Conservation (phyloP, 2,329 filamentous ascomycete species). For the Sphaerostilbella broomeana region DNA sequence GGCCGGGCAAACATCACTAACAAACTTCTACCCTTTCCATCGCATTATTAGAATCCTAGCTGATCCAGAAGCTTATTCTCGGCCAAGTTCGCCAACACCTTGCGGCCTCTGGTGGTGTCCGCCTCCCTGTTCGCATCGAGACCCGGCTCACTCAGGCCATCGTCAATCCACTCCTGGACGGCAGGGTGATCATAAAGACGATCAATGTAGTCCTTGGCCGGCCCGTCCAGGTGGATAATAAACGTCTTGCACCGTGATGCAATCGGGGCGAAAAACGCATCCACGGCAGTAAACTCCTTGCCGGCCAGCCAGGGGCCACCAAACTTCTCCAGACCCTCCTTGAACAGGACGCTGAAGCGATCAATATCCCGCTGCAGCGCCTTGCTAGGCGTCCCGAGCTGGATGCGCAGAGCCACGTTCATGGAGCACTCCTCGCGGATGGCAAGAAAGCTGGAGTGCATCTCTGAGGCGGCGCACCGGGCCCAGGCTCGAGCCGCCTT, state of each 20-base stretch:
- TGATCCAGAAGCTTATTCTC: slow-evolving; percentile 7
- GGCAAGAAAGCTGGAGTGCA: slow-evolving; percentile 38
- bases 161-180: slow-evolving; percentile 33
- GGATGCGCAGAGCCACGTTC: slow-evolving; percentile 35
- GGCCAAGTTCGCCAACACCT: slow-evolving; percentile 25
- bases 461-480: slow-evolving; percentile 37
- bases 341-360: slow-evolving; percentile 32
- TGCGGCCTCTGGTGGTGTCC: slow-evolving; percentile 29
- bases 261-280: slow-evolving; percentile 38
- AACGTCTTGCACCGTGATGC: slow-evolving; percentile 35
- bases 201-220: slow-evolving; percentile 28
- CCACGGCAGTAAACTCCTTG: slow-evolving; percentile 29
- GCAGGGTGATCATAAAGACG: slow-evolving; percentile 28
- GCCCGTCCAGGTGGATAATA: slow-evolving; percentile 25
- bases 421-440: slow-evolving; percentile 37
- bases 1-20: too few species aligned
- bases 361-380: slow-evolving; percentile 29
- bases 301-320: slow-evolving; percentile 38
- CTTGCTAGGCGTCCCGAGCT: slow-evolving; percentile 23
- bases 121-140: slow-evolving; percentile 32
- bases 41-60: slow-evolving; percentile 1
- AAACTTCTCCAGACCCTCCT: slow-evolving; percentile 32
- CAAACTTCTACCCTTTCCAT: too few species aligned
- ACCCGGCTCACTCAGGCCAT: slow-evolving; percentile 31
- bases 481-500: slow-evolving; percentile 36